Evolutionary conservation across 176 grass and related monocot genomes (phyloP), one percentile per base, ranked within the genome.

Genomic region (Olyra latifolia): DNA sequence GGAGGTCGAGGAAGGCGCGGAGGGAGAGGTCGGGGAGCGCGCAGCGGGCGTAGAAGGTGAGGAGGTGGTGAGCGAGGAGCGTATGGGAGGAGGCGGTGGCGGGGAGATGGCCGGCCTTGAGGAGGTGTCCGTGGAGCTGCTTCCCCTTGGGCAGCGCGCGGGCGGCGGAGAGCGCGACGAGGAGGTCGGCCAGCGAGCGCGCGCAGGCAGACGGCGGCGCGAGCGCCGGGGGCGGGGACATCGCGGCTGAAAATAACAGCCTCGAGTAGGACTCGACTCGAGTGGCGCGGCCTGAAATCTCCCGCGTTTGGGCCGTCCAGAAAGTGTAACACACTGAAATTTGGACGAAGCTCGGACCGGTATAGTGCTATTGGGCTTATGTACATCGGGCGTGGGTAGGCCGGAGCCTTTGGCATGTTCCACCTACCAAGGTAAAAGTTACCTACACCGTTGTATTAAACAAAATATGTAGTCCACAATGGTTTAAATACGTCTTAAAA

Each of bases 31-130:
- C 65, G 4, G 92, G 96, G 60, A 95, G 86, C 43, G 83, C 72
- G 86, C 83, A 91, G 81, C 90, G 90, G 67, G 88, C 79, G 88
- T 93, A 98, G 66, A 94, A 93, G 77, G 90, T 95, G 81, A 95
- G 88, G 88, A 93, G 75, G 80, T 95, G 90, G 81, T 94, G 87
- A 78, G 71, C 89, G 86, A 98, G 90, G 20, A 84, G 81, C 50
- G 80, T 15, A 66, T 79, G 72, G 45, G 90, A 77, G 40, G 90
- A 74, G 59, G 85, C 83, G n/a, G 84, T 72, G 82, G 87, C 80
- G 6, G 90, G 93, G 71, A 93, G 79, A 39, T 78, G 81, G 35
- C 95, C 95, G 6, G 80, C 89, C 58, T 91, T 94, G 90, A 94
- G 74, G 48, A 95, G 86, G 62, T 95, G 84, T 2, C 85, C 80